Base-by-base conservation (phyloP, 768 basidiomycete species). In the Podaxis sp. region DNA sequence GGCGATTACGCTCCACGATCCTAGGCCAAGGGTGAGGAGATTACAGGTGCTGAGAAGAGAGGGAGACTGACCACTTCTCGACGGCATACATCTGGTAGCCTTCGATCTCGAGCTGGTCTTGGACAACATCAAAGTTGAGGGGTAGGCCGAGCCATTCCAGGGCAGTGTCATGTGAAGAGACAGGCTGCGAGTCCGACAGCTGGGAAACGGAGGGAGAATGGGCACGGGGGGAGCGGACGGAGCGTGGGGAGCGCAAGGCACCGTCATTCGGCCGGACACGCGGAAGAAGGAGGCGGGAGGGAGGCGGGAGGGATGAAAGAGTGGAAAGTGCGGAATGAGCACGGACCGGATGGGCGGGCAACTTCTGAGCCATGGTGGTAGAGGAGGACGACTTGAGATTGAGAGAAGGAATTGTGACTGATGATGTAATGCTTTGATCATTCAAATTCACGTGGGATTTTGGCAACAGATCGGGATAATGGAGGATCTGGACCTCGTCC, bases 21-120 rank as follows among this genome's bases (percentile, higher is more conserved):
- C 87, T 88, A 63, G 0, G 14, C n/a, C n/a, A 40, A 10, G 44
- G 6, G 32, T 54, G 16, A 58, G 36, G 47, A 42, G 47, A 28
- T 54, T 25, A 42, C 47, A 14, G 37, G 35, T 51, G 35, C n/a
- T 44, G 32, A 54, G 50, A 48, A 47, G 50, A 62, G 18, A n/a
- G 50, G 28, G 10, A 44, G 21, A 65, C 73, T 60, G 67, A 85
- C 90, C 91, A 93, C 71, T 89, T 89, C 77, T 93, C 89, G 7
- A 94, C 92, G 0, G 90, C 91, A 69, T 93, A 94, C 59, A 93
- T 78, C 73, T 93, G 91, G 73, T 86, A 91, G 1, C 87, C 87
- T 18, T 76, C 68, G 23, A 90, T 68, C 48, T 84, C 73, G 50
- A 86, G 65, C 16, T 73, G 71, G 36, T 82, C 77, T 38, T 80